Evolutionary conservation across 1,284 basidiomycete genomes (phyloP), one percentile per base, ranked within the genome.

Genomic region (Xerocomus amazonicus): DNA sequence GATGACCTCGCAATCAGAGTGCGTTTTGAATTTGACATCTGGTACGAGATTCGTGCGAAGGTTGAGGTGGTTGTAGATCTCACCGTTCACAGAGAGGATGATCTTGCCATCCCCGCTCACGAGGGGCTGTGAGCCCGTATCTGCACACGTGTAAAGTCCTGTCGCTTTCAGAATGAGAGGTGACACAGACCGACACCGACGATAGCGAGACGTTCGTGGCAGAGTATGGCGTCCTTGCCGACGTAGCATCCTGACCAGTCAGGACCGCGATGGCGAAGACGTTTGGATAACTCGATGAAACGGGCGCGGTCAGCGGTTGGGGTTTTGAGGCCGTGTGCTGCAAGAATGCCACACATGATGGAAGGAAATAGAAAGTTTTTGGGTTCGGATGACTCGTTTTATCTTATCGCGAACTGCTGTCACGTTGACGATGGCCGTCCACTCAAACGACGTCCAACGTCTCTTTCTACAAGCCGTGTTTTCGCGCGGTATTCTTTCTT

Each of bases 1-100:
- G 66, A 99, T 97, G 62, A 97, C 87, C 72, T 99, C 97, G 72
- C 97, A 99, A 67, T 99, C 97, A 1, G 95, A 98, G 67, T 97
- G 92, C 0, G 96, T 98, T 78, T 93, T 97, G 81, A 99, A 97
- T 54, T 85, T 84, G 56, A 85, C 81, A 50, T 74, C 75, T 45
- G 77, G 65, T 40, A 78, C 83, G 59, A 95, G 74, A 27, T 70
- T 72, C 51, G 87, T 82, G 56, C 92, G 84, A 42, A 99, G 81
- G 33, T 84, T 78, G 52, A 92, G 73, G 69, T 99, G 92, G 79
- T 99, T 99, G 80, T 99, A 99, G 64, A 99, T 99, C 73, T 99
- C 97, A 48, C 97, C 97, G 73, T 99, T 99, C 67, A 99, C 97
- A 52, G 92, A 86, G 48, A 99, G 87, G 60, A 90, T 80, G 58